Base-by-base conservation (phyloP, 1,284 basidiomycete genomes). In the Fomitopsis betulina region DNA sequence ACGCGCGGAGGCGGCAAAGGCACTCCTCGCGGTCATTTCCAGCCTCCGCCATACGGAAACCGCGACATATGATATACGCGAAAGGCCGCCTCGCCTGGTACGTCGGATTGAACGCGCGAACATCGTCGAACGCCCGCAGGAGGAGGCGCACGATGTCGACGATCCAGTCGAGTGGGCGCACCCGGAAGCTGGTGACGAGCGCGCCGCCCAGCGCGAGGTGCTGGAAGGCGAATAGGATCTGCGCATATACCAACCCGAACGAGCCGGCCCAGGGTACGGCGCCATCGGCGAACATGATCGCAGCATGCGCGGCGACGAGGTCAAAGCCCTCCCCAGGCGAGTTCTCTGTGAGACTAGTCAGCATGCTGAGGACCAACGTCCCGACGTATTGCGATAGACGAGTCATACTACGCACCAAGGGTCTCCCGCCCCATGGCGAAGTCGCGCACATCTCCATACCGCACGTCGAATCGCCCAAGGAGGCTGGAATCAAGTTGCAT, bases 251-350 rank as follows among this genome's bases (percentile, higher is more conserved):
- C 21, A 43, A 25, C 19, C 23, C 10, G 42, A 43, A 10, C 10
- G n/a, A 23, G 21, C 25, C 42, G 42, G 2, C 12, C 42, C 42
- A 43, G 19, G 30, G 17, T 55, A 32, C 5, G 55, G 55, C 12
- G 61, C 59, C 53, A 58, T 60, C 27, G 57, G 55, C 19, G 61
- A 58, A 4, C 19, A 23, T 23, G 2, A 43, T 21, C 5, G 19
- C n/a, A 12, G 42, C 42, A 21, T 23, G 19, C 3, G 57, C 63
- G 23, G 62, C 35, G 39, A 64, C 54, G 27, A 64, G 58, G 38
- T 64, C 63, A 37, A 56, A 64, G 13, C 40, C 37, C n/a, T 17
- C 51, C 7, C 12, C 6, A 15, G 25, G 25, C n/a, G 8, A n/a
- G 12, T 43, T 21, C 15, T 13, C 42, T 43, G n/a, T 3, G 19